Evolutionary conservation across 306 rosid genomes (phyloP), one percentile per base, ranked within the genome.

Genomic region (Fragaria nilgerrensis): DNA sequence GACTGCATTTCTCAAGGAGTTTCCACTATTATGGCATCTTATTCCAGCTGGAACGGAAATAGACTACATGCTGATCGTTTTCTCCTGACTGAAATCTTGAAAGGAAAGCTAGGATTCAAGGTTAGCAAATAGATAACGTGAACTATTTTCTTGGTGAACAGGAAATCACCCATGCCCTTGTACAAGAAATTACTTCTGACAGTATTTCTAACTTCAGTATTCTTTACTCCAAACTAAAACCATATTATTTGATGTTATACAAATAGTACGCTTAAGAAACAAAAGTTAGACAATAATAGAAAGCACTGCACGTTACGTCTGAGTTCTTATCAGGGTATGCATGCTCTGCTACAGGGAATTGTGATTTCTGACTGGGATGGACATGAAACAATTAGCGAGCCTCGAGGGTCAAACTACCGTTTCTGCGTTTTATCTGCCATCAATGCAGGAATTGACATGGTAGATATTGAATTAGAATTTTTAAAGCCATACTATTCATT

Each of bases 371-470:
- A 94, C 81, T 92, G 93, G 96, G 87, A 83, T 84, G 95, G 90
- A 82, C 84, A 90, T 66, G 96, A 94, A 70, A 75, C 71, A 49
- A 93, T 94, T 47, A 75, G 87, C 44, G 9, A 47, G 1, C 97
- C 97, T 47, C 81, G 20, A 5, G 91, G 91, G 4, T 88, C 94
- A 77, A 70, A 85, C 80, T 89, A 92, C 78, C 89, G 85, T 23
- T 67, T 70, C 68, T 86, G 93, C 88, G 81, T 94, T 80, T 87
- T 86, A 22, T 65, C 89, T 39, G 84, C 88, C 9, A 15, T 94
- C 78, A 92, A 88, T 85, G 93, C 97, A 19, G 94, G 97, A 84
- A 88, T 94, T 72, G 96, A 94, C 87, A 88, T 92, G 98, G 97
- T 94, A 84, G 55, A 68, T 52, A 77, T 77, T 34, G 27, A 67